phyloP scores from a whole-genome alignment of 2,329 filamentous ascomycete species.

The Trichothecium roseum region DNA sequence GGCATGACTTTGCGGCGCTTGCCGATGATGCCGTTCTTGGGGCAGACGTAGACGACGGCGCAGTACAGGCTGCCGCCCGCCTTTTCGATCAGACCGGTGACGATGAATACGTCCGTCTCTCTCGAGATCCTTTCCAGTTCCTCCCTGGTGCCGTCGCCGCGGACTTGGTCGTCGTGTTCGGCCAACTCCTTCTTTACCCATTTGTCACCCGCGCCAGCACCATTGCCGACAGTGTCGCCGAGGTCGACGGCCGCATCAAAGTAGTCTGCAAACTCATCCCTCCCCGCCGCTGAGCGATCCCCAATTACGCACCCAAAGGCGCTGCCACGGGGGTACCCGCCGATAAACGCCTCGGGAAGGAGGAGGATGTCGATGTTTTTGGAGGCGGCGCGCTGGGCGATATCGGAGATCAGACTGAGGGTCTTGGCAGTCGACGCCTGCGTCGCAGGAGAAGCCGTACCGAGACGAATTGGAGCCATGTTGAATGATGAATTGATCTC shows the following conservation, averaged over 20 bases:
- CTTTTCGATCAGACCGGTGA: slow-evolving; percentile 70
- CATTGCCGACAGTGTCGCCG: slow-evolving; percentile 58
- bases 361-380: slow-evolving; percentile 57
- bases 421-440: slow-evolving; percentile 45
- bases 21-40: slow-evolving; percentile 59
- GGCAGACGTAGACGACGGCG: slow-evolving; percentile 71
- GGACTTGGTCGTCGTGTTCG: slow-evolving; percentile 8
- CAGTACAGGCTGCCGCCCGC: slow-evolving; percentile 80
- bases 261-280: slow-evolving; percentile 75
- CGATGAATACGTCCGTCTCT: slow-evolving; percentile 72
- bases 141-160: slow-evolving; percentile 60
- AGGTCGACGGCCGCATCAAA: slow-evolving; percentile 73
- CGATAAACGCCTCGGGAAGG: slow-evolving; percentile 86
- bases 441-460: slow-evolving; percentile 44
- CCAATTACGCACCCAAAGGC: slow-evolving; percentile 69
- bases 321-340: slow-evolving; percentile 79
- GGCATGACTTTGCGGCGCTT: slow-evolving; percentile 93
- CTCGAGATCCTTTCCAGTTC: slow-evolving; percentile 64
- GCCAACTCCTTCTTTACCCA: slow-evolving; percentile 57
- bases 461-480: slow-evolving; percentile 36
- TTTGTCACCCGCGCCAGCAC: slow-evolving; percentile 56
- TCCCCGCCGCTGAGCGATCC: slow-evolving; percentile 53
- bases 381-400: slow-evolving; percentile 52
- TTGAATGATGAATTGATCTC: not conserved
- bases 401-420: slow-evolving; percentile 51